Evolutionary conservation across 2,329 filamentous ascomycete genomes (phyloP).

Genomic region (Harringtonia lauricola): DNA sequence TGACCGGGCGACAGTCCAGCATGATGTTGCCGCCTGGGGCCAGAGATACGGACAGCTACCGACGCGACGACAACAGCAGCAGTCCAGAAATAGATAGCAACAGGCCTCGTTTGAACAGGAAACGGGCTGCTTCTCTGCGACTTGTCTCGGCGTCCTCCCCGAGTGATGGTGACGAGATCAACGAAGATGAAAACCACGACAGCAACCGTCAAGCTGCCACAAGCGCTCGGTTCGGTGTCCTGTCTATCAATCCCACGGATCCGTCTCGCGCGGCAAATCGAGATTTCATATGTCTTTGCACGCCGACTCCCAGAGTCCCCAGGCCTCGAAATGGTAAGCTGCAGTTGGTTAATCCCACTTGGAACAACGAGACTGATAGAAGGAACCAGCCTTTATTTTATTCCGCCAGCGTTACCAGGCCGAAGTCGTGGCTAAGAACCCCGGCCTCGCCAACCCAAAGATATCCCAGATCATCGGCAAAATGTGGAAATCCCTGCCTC

Average conservation of each 20-base stretch:
- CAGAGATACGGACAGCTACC: neutral
- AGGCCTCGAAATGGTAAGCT: constrained; percentile 46
- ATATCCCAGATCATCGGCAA: constrained; percentile 96
- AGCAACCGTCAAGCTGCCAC: neutral
- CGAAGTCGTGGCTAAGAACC: constrained; percentile 67
- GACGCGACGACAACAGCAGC: neutral
- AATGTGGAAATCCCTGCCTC: constrained; percentile 72
- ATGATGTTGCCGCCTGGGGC: too few species aligned
- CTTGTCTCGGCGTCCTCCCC: constrained; percentile 24
- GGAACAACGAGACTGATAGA: neutral
- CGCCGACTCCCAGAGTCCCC: constrained; percentile 44
- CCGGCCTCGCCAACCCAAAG: constrained; percentile 86
- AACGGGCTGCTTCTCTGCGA: constrained; percentile 35
- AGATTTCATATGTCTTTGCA: constrained; percentile 44
- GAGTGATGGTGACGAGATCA: neutral
- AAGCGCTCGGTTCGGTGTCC: neutral
- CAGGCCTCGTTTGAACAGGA: constrained; percentile 18
- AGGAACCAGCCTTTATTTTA: constrained; percentile 73
- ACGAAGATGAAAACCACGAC: neutral
- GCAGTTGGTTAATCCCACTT: constrained; percentile 2
- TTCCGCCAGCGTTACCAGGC: constrained; percentile 91
- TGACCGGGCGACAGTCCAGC: too few species aligned
- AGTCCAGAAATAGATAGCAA: too few species aligned
- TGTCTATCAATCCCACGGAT: neutral
- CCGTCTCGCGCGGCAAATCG: constrained; percentile 6